Conservation (phyloP, 805 yeast species). For the Cyberlindnera veronae region DNA sequence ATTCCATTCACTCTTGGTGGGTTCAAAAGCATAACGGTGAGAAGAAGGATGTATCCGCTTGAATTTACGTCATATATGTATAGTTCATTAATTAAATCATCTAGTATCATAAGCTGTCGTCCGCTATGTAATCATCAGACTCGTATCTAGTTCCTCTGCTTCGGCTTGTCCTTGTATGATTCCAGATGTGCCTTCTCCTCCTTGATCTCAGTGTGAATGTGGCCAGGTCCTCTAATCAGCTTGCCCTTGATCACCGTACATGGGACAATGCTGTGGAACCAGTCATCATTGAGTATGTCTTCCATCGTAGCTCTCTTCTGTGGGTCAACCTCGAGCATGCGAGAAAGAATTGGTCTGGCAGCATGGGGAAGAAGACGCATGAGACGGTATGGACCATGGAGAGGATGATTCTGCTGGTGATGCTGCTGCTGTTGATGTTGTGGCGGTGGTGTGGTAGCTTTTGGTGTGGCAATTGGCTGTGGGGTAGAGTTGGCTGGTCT, state of each 20-base stretch:
- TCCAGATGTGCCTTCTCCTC: constrained; percentile 46
- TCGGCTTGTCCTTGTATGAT: constrained; percentile 32
- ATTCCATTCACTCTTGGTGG: constrained; percentile 19
- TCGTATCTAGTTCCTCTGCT: no score
- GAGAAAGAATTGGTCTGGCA: constrained; percentile 68
- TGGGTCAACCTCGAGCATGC: constrained; percentile 63
- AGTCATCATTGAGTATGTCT: constrained; percentile 64
- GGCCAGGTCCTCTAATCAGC: constrained; percentile 43
- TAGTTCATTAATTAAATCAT: no score
- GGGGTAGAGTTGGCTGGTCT: neutral
- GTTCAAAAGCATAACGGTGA: constrained; percentile 7
- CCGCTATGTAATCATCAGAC: neutral
- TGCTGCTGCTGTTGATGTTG: constrained; percentile 5
- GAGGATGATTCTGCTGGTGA: constrained; percentile 3
- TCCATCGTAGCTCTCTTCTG: constrained; percentile 58
- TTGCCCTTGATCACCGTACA: constrained; percentile 50
- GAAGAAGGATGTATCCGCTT: no score
- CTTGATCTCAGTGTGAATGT: constrained; percentile 46
- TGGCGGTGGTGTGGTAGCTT: neutral
- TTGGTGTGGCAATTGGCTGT: neutral
- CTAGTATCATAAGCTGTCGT: no score
- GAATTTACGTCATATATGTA: no score
- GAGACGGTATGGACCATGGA: constrained; percentile 80
- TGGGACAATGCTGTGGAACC: constrained; percentile 60
- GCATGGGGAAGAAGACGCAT: constrained; percentile 83